Evolutionary conservation across 495 filamentous ascomycete genomes (phyloP), one percentile per base, ranked within the genome.

Genomic region (Xylaria venustula): DNA sequence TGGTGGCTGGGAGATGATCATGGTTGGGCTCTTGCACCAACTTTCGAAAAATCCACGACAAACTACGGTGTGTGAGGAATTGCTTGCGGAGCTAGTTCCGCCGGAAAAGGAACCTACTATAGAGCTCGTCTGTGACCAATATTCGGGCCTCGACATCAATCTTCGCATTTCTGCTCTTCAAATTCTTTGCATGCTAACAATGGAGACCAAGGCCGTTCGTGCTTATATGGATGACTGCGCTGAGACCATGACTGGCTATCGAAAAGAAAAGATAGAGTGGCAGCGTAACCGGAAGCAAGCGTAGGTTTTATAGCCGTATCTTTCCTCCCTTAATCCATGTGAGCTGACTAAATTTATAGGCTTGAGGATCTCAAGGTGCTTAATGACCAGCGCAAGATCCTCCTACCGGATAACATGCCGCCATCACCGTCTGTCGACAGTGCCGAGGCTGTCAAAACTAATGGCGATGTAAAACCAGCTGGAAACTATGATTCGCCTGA

Each of bases 191-290:
- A 88, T 92, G 78, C 82, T 98, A 48, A 90, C 88, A n/a, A 76
- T 92, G 47, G 88, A 91, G 64, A 96, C 93, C 2, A 90, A 89
- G 68, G 87, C 88, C 2, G 85, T 98, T 58, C 85, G 91, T 37
- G 86, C 86, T 15, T 96, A 94, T 67, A 88, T 98, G 77, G 92
- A 96, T 59, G 87, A 93, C 62, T 95, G 92, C 74, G 88, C 87
- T 47, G 89, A 92, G 62, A 86, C 90, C 58, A 97, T 97, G 95
- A 98, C 94, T 2, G 85, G 85, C 42, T 88, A 92, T 67, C 83
- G 94, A 19, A 98, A 98, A 73, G 89, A 95, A 72, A 98, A 96
- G 75, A 97, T 96, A 57, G 90, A 96, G 64, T 88, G 86, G 70
- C 94, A 98, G 72, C 84, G 91, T 58, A 82, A 87, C 54, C 85